Evolutionary conservation across 192 early-diverging fungal genomes (phyloP).

Genomic region (Podila clonocystis): DNA sequence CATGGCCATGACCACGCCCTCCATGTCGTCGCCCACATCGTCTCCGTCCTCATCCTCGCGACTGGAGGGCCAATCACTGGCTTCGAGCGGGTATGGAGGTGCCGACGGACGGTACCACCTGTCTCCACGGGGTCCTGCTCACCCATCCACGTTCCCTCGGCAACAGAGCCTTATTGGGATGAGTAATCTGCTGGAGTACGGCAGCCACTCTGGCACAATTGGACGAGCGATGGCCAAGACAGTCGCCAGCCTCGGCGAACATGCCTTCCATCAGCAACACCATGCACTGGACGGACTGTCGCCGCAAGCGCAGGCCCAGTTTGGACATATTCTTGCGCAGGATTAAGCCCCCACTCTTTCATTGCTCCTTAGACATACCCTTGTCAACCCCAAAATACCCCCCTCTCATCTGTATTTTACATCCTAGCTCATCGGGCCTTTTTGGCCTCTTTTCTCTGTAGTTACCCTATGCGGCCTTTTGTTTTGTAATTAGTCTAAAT

Average conservation of each 20-base stretch:
- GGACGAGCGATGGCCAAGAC: not conserved
- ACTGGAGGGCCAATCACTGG: not conserved
- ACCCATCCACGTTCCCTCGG: not conserved
- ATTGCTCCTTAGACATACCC: no score
- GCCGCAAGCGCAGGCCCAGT: not conserved
- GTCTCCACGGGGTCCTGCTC: not conserved
- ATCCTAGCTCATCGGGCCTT: not conserved
- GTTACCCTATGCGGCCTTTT: not conserved
- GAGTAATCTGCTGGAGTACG: not conserved
- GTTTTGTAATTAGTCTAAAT: no score
- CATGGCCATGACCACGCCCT: conserved; percentile 1
- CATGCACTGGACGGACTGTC: not conserved
- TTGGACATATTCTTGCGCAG: not conserved
- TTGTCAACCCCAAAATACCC: no score
- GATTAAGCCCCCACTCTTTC: no score
- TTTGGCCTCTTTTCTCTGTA: not conserved
- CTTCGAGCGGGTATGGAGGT: not conserved
- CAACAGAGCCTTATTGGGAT: not conserved
- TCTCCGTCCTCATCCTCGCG: not conserved
- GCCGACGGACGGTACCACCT: not conserved
- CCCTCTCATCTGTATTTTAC: no score
- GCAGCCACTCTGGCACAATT: not conserved
- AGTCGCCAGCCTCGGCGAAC: no score
- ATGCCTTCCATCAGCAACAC: not conserved
- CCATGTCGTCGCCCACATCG: not conserved